Base-by-base conservation (phyloP, 345 rosid species). In the Triadica sebifera region DNA sequence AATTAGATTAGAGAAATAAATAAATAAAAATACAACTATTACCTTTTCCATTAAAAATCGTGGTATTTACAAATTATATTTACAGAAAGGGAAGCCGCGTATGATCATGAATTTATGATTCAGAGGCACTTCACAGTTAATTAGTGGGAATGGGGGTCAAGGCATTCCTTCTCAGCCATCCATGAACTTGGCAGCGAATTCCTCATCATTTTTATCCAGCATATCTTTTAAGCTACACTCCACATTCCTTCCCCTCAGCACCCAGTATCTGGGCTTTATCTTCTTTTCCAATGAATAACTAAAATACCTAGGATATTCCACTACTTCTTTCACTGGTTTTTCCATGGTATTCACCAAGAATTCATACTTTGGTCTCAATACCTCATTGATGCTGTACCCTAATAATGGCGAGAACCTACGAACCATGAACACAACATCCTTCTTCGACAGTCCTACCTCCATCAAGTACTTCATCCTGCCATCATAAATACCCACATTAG, bases 261-360 rank as follows among this genome's bases (percentile, higher is more conserved):
- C 84, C 90, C 89, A 86, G 80, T 81, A 90, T 79, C 98, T 79
- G 64, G 97, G 97, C 71, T 86, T 90, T 81, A 94, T 94, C 83
- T 83, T 92, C 89, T 87, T 86, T 77, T 94, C 98, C 74, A 94
- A 61, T 10, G 97, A 92, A 74, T 89, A 90, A 77, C 98, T 94
- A 57, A 94, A 94, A 73, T 86, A 94, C 77, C 98, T 81, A 0
- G 98, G 98, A 65, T 92, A 92, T 12, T 81, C 91, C 65, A 89
- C 88, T 16, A 88, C 79, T 4, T 90, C 96, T 74, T 61, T 79
- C 56, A 90, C 79, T 0, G 93, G 86, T 75, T 78, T 92, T 75
- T 81, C 84, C 96, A 94, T 90, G 11, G 82, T 83, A 50, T 87
- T 82, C 77, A 86, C 65, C 11, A 92, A 86, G 79, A 94, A 90